A percentile compares a stretch with the other conserved stretches of the same genome.
Evolutionary conservation across 768 basidiomycete genomes (phyloP).

Genomic region (Amanita inopinata): DNA sequence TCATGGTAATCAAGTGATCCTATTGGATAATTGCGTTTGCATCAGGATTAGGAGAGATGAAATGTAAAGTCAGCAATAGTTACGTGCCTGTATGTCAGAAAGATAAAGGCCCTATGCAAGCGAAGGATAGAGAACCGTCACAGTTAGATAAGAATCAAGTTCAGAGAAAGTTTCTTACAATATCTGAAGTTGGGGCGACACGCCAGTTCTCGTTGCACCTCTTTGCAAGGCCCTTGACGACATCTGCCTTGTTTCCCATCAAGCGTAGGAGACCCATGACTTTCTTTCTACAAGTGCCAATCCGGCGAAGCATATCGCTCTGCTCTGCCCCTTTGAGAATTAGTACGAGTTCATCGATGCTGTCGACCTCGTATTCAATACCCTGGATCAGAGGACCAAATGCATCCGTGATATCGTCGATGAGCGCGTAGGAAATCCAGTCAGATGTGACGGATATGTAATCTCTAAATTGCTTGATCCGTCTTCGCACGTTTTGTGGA

Average conservation of each 20-base stretch:
- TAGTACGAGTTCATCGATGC: constrained; percentile 94
- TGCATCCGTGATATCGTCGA: constrained; percentile 99
- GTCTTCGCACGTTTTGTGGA: constrained; percentile 93
- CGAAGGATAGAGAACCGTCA: background rate
- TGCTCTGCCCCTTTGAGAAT: constrained; percentile 95
- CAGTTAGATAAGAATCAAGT: constrained; percentile 1
- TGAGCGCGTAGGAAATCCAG: constrained; percentile 99
- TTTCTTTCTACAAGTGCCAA: constrained; percentile 97
- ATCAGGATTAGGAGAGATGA: too few species aligned
- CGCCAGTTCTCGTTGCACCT: constrained; percentile 98
- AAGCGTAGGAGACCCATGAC: constrained; percentile 94
- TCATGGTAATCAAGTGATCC: constrained; percentile 99
- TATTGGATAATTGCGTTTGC: too few species aligned
- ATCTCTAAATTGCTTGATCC: constrained; percentile 98
- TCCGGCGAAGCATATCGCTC: constrained; percentile 95
- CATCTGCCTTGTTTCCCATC: constrained; percentile 99
- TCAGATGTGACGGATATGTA: constrained; percentile 98
- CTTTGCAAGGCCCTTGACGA: constrained; percentile 97
- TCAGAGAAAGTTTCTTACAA: constrained; percentile 45
- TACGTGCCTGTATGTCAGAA: constrained; percentile 77
- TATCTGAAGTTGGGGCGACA: constrained; percentile 95
- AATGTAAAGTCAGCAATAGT: background rate
- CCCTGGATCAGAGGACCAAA: constrained; percentile 97
- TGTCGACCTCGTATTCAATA: constrained; percentile 99
- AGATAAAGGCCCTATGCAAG: constrained; percentile 74